Evolutionary conservation across 140 eudicot species (phyloP).

Genomic region (Oenanthe javanica): DNA sequence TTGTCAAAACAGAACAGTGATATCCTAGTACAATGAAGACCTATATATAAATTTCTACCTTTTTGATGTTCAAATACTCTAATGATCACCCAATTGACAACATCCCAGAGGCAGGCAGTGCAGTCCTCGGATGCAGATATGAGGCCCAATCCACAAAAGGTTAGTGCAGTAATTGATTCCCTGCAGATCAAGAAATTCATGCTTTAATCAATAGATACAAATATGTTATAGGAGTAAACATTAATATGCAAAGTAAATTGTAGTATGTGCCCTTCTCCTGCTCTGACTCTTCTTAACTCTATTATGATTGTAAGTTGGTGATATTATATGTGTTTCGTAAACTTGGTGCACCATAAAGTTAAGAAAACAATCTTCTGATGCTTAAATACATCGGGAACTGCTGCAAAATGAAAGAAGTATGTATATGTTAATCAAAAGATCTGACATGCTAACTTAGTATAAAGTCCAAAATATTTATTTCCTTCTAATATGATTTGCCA

Average conservation of each 20-base stretch:
- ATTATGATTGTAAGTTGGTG: background rate
- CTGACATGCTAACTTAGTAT: background rate
- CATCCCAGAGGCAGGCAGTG: constrained; percentile 48
- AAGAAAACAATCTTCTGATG: background rate
- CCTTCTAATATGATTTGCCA: background rate
- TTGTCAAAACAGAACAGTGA: background rate
- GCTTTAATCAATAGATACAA: background rate
- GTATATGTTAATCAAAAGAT: background rate
- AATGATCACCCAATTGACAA: constrained; percentile 29
- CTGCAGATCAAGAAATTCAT: constrained; percentile 14
- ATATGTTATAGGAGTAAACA: background rate
- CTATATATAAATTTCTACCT: constrained; percentile 13
- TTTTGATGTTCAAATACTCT: constrained; percentile 38
- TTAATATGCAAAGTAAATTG: background rate
- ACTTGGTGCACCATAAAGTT: background rate
- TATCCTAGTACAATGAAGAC: background rate
- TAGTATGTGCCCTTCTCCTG: background rate
- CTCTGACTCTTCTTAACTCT: background rate
- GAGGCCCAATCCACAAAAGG: constrained; percentile 33
- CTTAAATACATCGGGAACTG: background rate
- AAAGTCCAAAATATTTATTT: background rate
- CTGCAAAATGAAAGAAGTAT: background rate
- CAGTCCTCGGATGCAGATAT: constrained; percentile 44
- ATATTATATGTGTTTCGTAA: background rate
- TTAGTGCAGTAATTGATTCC: constrained; percentile 34